A percentile compares a stretch with the other conserved stretches of the same genome.
Conservation (phyloP, 2,329 filamentous ascomycete species). For the Calonectria hawksworthii region DNA sequence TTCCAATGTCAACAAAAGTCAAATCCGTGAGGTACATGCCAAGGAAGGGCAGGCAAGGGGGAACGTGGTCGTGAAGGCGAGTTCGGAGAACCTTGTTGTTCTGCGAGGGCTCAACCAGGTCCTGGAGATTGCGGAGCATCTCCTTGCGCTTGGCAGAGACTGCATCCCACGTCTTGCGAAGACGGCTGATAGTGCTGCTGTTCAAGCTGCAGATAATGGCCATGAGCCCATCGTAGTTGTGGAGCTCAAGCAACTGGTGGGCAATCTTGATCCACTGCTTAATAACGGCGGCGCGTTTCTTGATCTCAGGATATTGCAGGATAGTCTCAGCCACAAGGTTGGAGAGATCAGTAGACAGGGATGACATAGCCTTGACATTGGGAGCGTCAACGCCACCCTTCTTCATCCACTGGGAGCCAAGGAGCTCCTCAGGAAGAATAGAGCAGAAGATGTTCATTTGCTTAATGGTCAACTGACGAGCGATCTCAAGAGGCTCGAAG, state of each 20-base stretch:
- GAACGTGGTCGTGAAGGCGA: constrained; percentile 86
- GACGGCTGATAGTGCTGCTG: constrained; percentile 88
- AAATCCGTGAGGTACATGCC: constrained; percentile 97
- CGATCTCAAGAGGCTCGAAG: constrained; percentile 91
- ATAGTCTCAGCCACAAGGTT: constrained; percentile 96
- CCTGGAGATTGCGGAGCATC: constrained; percentile 82
- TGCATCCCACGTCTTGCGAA: constrained; percentile 92
- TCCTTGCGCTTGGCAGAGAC: constrained; percentile 88
- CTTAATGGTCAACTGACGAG: constrained; percentile 92
- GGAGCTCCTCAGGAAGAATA: constrained; percentile 91
- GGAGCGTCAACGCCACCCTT: constrained; percentile 82
- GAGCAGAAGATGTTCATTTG: constrained; percentile 93
- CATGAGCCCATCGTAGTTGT: constrained; percentile 98
- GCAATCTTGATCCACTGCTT: constrained; percentile 99
- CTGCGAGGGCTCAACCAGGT: constrained; percentile 89
- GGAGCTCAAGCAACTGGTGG: constrained; percentile 85
- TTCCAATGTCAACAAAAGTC: constrained; percentile 95
- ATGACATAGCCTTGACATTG: constrained; percentile 95
- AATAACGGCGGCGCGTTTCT: constrained; percentile 90
- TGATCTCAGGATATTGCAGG: constrained; percentile 87
- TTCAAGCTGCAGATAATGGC: constrained; percentile 96
- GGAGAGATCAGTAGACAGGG: constrained; percentile 90
- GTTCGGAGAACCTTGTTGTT: constrained; percentile 92
- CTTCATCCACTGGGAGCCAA: constrained; percentile 95
- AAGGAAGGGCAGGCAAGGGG: constrained; percentile 94